Evolutionary conservation across 108 stramenopile genomes (phyloP).

Genomic region (Skeletonema marinoi): DNA sequence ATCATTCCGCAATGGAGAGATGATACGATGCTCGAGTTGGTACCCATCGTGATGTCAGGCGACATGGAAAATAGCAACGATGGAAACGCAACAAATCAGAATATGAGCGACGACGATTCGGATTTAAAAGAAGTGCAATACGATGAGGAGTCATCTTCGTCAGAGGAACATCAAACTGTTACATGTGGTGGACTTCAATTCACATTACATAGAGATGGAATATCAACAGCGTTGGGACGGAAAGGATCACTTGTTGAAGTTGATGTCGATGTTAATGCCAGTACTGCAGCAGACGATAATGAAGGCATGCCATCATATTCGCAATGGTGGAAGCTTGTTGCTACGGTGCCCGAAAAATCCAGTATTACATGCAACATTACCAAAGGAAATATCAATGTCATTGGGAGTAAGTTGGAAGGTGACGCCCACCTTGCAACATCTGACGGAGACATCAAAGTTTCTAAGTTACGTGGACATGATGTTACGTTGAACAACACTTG

Average conservation of each 20-base stretch:
- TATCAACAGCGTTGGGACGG: slow-evolving; percentile 29
- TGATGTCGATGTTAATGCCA: slow-evolving; percentile 1
- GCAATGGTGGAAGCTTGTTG: slow-evolving; percentile 27
- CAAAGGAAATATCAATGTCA: slow-evolving; percentile 53
- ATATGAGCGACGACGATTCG: not conserved
- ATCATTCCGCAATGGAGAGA: slow-evolving; percentile 42
- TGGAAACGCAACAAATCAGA: not conserved
- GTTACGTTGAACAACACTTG: slow-evolving; percentile 46
- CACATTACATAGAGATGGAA: slow-evolving; percentile 18
- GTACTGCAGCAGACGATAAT: slow-evolving; percentile 2
- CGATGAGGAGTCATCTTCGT: not conserved
- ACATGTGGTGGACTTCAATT: slow-evolving; percentile 13
- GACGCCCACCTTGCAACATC: slow-evolving; percentile 59
- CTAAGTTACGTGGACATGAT: slow-evolving; percentile 70
- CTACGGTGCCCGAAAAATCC: slow-evolving; percentile 77
- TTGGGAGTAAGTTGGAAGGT: slow-evolving; percentile 75
- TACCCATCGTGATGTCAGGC: slow-evolving; percentile 1
- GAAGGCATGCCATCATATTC: not conserved
- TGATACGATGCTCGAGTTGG: slow-evolving; percentile 27
- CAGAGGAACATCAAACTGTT: not conserved
- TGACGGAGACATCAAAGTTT: slow-evolving; percentile 58
- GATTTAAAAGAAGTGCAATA: not conserved
- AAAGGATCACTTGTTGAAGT: slow-evolving; percentile 27
- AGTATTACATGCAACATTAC: slow-evolving; percentile 61
- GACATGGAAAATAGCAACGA: not conserved